A percentile compares a stretch with the other conserved stretches of the same genome.
Evolutionary conservation across 192 early-diverging fungal species (phyloP).

Genomic region (Rhizophagus sp.): DNA sequence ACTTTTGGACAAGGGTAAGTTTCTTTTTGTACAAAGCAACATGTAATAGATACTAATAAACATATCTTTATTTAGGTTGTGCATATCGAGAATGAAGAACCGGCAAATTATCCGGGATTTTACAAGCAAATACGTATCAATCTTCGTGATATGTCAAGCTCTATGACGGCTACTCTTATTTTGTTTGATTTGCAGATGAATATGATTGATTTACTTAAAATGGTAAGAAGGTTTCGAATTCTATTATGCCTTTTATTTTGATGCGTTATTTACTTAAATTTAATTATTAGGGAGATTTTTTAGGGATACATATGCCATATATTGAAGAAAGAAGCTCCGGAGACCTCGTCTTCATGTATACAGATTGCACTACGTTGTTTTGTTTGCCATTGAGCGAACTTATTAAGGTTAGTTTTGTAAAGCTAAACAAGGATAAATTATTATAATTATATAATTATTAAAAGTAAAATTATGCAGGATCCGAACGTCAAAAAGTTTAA

Average conservation of each 20-base stretch:
- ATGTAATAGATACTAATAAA: background rate
- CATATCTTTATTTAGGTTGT: background rate
- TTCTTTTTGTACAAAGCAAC: background rate
- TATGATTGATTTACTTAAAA: slow-evolving; percentile 1
- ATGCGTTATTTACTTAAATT: background rate
- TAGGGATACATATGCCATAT: slow-evolving; percentile 11
- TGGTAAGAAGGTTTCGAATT: background rate
- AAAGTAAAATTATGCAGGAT: background rate
- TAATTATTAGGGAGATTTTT: background rate
- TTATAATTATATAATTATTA: background rate
- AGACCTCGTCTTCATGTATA: background rate
- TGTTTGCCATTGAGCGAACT: slow-evolving; percentile 11
- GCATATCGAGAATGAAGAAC: background rate
- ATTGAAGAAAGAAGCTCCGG: background rate
- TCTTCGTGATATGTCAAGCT: slow-evolving; percentile 6
- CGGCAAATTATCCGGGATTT: background rate
- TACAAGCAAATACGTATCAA: background rate
- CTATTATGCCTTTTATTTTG: no score
- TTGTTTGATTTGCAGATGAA: background rate
- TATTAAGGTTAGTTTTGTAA: background rate
- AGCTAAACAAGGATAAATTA: background rate
- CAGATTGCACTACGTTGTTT: slow-evolving; percentile 2
- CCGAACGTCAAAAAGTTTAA: background rate
- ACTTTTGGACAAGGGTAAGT: slow-evolving; percentile 14
- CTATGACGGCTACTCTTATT: background rate